Conservation (phyloP, 305 asterid species). For the Fraxinus angustifolia region DNA sequence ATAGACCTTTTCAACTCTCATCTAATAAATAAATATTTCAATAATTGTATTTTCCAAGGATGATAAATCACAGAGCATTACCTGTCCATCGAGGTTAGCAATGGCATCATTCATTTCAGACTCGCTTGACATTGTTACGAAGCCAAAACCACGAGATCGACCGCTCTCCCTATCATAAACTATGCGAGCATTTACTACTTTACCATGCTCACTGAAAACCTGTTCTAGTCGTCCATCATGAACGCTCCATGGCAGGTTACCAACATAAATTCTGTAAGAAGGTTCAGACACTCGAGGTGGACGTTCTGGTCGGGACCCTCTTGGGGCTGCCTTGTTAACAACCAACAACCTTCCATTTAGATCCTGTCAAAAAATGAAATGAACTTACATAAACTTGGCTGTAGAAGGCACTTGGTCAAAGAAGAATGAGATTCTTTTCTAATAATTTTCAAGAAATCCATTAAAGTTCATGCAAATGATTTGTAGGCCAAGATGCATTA, state of each 20-base stretch:
- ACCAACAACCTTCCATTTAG: constrained; percentile 60
- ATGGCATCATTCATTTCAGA: constrained; percentile 81
- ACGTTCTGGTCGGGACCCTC: constrained; percentile 71
- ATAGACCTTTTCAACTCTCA: background rate
- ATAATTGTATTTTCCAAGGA: background rate
- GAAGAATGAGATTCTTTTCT: background rate
- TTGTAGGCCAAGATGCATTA: background rate
- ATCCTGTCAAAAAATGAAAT: constrained; percentile 48
- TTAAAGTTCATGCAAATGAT: background rate
- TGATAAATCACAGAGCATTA: constrained; percentile 21
- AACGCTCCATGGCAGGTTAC: constrained; percentile 81
- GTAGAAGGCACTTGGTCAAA: background rate
- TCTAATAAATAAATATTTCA: background rate
- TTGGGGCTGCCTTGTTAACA: constrained; percentile 79
- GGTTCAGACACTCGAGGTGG: constrained; percentile 48
- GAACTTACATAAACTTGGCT: background rate
- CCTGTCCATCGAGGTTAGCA: constrained; percentile 85
- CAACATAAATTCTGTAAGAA: constrained; percentile 62
- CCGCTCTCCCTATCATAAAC: constrained; percentile 74
- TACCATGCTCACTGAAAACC: constrained; percentile 77
- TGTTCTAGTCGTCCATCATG: constrained; percentile 65
- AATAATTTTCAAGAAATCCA: background rate
- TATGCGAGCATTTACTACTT: constrained; percentile 71
- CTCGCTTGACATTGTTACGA: constrained; percentile 72
- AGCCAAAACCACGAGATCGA: constrained; percentile 93